phyloP scores from a whole-genome alignment of 179 eudicot species.

The Camellia oleifera region DNA sequence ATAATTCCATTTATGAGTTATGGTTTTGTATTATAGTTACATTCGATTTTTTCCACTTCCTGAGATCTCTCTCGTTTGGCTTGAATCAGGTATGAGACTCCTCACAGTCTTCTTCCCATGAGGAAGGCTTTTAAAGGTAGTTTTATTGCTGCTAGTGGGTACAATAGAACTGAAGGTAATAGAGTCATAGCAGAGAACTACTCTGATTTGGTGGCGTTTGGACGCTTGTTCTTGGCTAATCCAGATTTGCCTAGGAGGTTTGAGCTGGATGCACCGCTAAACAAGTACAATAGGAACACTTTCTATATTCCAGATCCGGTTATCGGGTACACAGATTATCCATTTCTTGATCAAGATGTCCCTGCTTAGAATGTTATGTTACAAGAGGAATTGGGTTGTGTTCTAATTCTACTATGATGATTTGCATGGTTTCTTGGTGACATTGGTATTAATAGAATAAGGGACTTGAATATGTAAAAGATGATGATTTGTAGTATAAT shows the following conservation, averaged over 20 bases:
- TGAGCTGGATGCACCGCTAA: slow-evolving; percentile 1
- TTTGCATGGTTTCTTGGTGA: neutral
- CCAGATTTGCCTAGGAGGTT: slow-evolving; percentile 18
- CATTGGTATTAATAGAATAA: too few relatives aligned
- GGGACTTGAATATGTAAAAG: neutral
- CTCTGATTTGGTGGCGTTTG: slow-evolving; percentile 20
- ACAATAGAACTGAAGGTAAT: slow-evolving; percentile 12
- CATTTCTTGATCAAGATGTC: slow-evolving; percentile 8
- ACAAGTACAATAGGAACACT: slow-evolving; percentile 7
- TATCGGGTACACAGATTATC: slow-evolving; percentile 14
- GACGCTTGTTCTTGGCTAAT: slow-evolving; percentile 18
- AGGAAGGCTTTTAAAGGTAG: slow-evolving; percentile 26
- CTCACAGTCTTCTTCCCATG: slow-evolving; percentile 17
- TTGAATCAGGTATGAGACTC: neutral
- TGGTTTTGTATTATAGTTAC: too few relatives aligned
- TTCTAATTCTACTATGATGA: neutral
- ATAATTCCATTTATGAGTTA: too few relatives aligned
- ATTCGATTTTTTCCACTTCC: too few relatives aligned
- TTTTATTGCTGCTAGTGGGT: slow-evolving; percentile 23
- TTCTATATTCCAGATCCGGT: slow-evolving; percentile 6
- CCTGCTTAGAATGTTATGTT: neutral
- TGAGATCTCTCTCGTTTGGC: too few relatives aligned
- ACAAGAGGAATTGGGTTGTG: neutral
- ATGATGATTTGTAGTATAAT: neutral
- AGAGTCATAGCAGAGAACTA: slow-evolving; percentile 12